Base-by-base conservation (phyloP, 1,139 yeast species). In the Saccharomyces hybrid region DNA sequence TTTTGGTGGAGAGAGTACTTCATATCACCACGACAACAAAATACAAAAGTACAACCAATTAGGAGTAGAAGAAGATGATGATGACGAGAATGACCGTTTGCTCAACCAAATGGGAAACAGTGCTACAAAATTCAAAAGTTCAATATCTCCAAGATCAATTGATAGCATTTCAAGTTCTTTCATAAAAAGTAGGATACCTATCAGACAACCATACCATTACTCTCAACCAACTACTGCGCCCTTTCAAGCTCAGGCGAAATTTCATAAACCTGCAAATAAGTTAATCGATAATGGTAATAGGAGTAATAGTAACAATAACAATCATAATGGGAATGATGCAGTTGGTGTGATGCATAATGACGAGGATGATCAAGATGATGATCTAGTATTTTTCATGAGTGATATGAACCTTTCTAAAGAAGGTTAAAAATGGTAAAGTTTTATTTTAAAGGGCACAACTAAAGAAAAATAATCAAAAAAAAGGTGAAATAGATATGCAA, bases 371-470 rank as follows among this genome's bases (percentile, higher is more conserved):
- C 89, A 85, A 48, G 95, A 87, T 59, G 96, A 88, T 59, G 96
- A 88, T 58, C 73, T 89, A 63, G 73, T 89, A 55, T 89, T 89
- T 70, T 86, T 95, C 31, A 88, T 89, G 95, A 88, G 96, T 67
- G 96, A 88, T 65, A 87, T 87, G 93, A 83, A 85, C 57, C 59
- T 68, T 38, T 58, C 68, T 3, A 59, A 63, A 48, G 38, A 52
- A 13, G 20, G 23, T 25, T 49, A 32, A n/a, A 30, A 9, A 11
- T 30, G 38, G 38, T 13, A 16, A 16, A 16, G 3, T 5, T 16
- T 38, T 16, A 8, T 11, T 38, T 23, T 38, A 16, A 38, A 38
- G 44, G 11, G 44, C 16, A 16, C 9, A 32, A 38, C 16, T 16
- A 16, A 38, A 38, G 13, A 20, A 8, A 16, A 16, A 34, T 14